These are phyloP conservation scores for Trametes pubescens DNA, from an alignment of 1,284 basidiomycete genomes.

Conservation along the genomic window DNA sequence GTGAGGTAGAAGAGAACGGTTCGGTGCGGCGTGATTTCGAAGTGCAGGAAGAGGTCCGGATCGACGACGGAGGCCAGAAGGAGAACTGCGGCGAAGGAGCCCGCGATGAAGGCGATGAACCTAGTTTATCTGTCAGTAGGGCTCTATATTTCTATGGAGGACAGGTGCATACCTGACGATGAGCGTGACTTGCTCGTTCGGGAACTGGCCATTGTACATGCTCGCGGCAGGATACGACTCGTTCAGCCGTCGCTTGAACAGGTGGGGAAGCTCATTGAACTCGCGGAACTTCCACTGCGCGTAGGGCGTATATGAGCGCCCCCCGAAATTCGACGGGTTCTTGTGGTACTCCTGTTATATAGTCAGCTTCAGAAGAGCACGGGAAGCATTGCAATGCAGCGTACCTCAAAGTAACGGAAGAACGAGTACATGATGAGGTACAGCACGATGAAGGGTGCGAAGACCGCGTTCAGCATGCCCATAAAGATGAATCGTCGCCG, in stretches of 20 bases:
- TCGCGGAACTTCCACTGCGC: conserved; percentile 99
- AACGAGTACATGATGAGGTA: conserved; percentile 98
- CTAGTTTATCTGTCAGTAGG: conserved; percentile 48
- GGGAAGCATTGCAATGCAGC: conserved; percentile 31
- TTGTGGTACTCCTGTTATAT: conserved; percentile 92
- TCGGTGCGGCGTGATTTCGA: conserved; percentile 93
- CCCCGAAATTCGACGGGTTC: conserved; percentile 93
- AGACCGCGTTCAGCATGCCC: conserved; percentile 93
- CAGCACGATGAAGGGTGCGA: conserved; percentile 97
- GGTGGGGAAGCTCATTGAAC: conserved; percentile 97
- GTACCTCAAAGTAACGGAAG: conserved; percentile 98
- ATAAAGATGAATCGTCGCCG: conserved; percentile 92
- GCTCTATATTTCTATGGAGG: conserved; percentile 7
- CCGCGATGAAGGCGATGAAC: conserved; percentile 95
- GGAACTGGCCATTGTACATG: conserved; percentile 97
- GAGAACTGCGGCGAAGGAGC: conserved; percentile 95
- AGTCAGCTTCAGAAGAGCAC: conserved; percentile 2
- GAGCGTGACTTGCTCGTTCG: conserved; percentile 91
- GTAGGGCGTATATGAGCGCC: conserved; percentile 92
- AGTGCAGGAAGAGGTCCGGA: conserved; percentile 91
- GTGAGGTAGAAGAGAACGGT: conserved; percentile 94
- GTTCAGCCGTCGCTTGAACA: conserved; percentile 88
- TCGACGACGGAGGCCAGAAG: conserved; percentile 91
- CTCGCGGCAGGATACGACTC: conserved; percentile 90
- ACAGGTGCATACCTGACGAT: conserved; percentile 76